Evolutionary conservation across 2,329 filamentous ascomycete genomes (phyloP), one percentile per base, ranked within the genome.

Genomic region (Hypoxylon sp.): DNA sequence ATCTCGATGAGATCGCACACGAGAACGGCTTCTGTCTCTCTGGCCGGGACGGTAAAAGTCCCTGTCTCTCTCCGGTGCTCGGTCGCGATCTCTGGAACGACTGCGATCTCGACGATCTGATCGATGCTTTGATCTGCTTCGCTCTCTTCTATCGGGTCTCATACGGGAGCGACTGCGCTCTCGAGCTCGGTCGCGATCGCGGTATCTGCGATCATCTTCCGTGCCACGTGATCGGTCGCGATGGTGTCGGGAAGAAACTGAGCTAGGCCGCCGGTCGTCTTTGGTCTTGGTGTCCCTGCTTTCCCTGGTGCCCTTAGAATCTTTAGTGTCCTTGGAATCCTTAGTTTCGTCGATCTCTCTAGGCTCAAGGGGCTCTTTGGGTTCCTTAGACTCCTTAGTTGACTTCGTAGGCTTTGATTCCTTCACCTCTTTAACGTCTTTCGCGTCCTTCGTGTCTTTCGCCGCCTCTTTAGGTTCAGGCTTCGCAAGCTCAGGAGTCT

Each of bases 21-120:
- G 73, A 48, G 75, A 77, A 17, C 74, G 73, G 45, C 74, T 76
- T 58, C 71, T 73, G 43, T 76, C 75, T 51, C 75, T 73, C 60
- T 72, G 72, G 2, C 75, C 75, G 11, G 76, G 76, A 5, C 76
- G 69, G 58, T 78, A 78, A 7, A 76, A 74, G 65, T 78, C 76
- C 52, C 74, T 76, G 32, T 77, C 75, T 41, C 72, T 74, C 11
- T 76, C 75, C 41, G 68, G 68, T 19, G 72, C 68, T 19, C 82
- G 76, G 34, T 75, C 73, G 7, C 76, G 75, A 17, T 80, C 77
- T 75, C 46, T 78, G 52, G 82, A 82, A 23, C 81, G 80, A 49
- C 79, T 82, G 30, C 78, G 79, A 3, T 77, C 75, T 55, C 70
- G 73, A 19, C 74, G 73, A 49, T 71, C 69, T 43, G 71, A 48